These are phyloP conservation scores for Rhododendron henanense DNA, from an alignment of 148 eudicot genomes.

Conservation along the genomic window DNA sequence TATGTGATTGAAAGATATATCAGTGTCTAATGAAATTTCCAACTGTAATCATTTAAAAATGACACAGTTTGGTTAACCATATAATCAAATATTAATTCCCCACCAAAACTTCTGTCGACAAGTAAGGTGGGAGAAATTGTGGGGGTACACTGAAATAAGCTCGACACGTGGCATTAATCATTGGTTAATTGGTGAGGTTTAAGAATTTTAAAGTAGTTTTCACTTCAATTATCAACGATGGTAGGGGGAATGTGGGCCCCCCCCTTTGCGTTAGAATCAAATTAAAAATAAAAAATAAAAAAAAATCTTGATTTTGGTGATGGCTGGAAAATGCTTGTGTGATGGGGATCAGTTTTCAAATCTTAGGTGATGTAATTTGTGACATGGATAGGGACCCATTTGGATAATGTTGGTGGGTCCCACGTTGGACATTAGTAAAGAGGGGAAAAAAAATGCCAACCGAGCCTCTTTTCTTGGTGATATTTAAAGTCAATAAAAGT, in stretches of 20 bases:
- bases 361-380: neutral
- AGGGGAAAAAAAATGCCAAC: neutral
- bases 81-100: neutral
- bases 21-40: constrained; percentile 12
- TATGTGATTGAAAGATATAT: constrained; percentile 3
- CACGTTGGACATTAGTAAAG: neutral
- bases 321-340: neutral
- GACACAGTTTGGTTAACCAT: constrained; percentile 9
- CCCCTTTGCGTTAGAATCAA: constrained; percentile 8
- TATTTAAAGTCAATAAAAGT: neutral
- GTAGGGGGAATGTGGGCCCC: neutral
- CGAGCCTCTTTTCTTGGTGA: neutral
- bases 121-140: neutral
- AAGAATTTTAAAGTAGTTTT: neutral
- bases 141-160: neutral
- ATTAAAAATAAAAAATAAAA: neutral
- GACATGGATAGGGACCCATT: constrained; percentile 4
- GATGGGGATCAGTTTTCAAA: neutral
- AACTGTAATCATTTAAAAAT: constrained; percentile 7
- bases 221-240: neutral
- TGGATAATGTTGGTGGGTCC: constrained; percentile 2
- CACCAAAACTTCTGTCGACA: neutral
- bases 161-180: constrained; percentile 10
- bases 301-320: neutral
- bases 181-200: constrained; percentile 4